Percentiles rank a stretch among this genome's conserved stretches.
Evolutionary conservation across 1,139 yeast genomes (phyloP).

Genomic region (Entelexis paramagnoliae): DNA sequence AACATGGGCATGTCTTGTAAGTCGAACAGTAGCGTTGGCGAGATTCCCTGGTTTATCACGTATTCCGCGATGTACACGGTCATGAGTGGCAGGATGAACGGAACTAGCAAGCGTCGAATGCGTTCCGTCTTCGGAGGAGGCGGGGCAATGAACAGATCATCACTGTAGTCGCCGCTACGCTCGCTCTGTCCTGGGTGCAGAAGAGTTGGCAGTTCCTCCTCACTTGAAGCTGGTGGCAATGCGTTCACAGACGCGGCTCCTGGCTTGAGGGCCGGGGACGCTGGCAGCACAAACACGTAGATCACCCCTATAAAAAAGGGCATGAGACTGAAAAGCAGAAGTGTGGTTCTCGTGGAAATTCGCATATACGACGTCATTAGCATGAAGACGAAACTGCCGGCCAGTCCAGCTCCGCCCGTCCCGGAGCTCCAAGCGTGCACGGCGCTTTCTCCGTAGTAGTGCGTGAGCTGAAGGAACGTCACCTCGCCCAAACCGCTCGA

Average conservation of each 20-base stretch:
- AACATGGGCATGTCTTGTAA: conserved; percentile 56
- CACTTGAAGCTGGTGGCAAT: not conserved
- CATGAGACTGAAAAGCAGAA: conserved; percentile 37
- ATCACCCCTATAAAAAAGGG: conserved; percentile 40
- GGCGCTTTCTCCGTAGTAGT: conserved; percentile 43
- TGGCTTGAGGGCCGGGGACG: not conserved
- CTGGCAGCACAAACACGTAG: conserved; percentile 34
- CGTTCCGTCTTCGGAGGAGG: conserved; percentile 31
- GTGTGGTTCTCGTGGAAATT: conserved; percentile 38
- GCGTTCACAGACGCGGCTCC: not conserved
- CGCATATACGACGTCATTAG: conserved; percentile 46
- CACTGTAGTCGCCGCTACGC: not conserved
- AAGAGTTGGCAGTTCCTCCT: not conserved
- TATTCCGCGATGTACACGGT: conserved; percentile 82
- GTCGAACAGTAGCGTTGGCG: conserved; percentile 78
- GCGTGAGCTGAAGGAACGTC: conserved; percentile 78
- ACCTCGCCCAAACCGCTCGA: conserved; percentile 88
- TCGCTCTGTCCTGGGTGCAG: not conserved
- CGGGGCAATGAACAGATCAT: not conserved
- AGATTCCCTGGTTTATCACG: conserved; percentile 78
- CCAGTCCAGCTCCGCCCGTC: conserved; percentile 88
- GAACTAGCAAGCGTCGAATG: conserved; percentile 45
- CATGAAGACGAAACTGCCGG: conserved; percentile 58
- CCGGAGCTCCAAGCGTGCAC: conserved; percentile 87
- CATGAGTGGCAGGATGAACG: conserved; percentile 74